Conservation (phyloP, 108 stramenopile genomes). For the Fistulifera pelliculosa region DNA sequence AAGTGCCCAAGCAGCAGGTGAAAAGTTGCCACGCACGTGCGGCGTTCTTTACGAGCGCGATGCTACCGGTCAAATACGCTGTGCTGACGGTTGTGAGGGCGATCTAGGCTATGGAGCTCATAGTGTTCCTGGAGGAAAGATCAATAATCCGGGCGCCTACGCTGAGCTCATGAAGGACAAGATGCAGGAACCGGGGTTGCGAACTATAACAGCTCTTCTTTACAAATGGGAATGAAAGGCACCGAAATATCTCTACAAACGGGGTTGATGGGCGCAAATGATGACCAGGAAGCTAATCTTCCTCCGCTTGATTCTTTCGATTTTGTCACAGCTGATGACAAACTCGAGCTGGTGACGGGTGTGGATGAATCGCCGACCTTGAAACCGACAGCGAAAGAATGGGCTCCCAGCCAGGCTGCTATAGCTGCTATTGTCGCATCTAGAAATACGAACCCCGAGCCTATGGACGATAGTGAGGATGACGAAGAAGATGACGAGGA, state of each 20-base stretch:
- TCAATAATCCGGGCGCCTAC: conserved; percentile 53
- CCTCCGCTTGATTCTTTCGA: conserved; percentile 15
- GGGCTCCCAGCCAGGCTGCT: conserved; percentile 63
- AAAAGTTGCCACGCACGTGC: conserved; percentile 59
- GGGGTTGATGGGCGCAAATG: not conserved
- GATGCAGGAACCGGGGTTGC: conserved; percentile 5
- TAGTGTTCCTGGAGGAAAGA: conserved; percentile 71
- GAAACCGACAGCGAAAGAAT: conserved; percentile 63
- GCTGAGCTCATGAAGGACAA: conserved; percentile 30
- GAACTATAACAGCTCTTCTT: not conserved
- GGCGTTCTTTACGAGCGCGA: conserved; percentile 72
- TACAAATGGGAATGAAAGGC: not conserved
- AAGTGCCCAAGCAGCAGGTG: conserved; percentile 12
- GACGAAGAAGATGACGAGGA: conserved; percentile 21
- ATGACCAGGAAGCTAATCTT: not conserved
- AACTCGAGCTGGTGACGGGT: conserved; percentile 48
- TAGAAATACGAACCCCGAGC: conserved; percentile 6
- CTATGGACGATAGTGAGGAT: conserved; percentile 8
- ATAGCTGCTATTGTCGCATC: conserved; percentile 18
- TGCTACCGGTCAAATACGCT: conserved; percentile 50
- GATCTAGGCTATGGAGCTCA: conserved; percentile 80
- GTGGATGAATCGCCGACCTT: conserved; percentile 50
- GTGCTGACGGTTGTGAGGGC: conserved; percentile 66
- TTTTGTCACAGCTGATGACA: conserved; percentile 56
- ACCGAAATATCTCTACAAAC: not conserved